phyloP scores from a whole-genome alignment of 1,284 basidiomycete species.

The Boletus smithii region DNA sequence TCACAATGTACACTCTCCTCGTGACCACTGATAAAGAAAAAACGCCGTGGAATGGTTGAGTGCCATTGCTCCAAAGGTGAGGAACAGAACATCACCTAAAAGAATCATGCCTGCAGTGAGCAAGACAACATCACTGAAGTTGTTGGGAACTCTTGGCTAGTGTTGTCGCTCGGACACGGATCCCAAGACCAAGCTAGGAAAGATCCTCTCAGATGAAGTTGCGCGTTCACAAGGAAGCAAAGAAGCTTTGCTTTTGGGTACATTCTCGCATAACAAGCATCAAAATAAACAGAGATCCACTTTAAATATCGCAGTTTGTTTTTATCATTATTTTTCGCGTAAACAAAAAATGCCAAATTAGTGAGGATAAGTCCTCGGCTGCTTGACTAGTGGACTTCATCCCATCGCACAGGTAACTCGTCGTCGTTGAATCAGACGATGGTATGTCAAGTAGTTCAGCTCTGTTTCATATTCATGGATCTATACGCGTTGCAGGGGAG shows the following conservation, averaged over 20 bases:
- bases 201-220: neutral
- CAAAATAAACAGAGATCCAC: no score
- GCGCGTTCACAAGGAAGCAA: neutral
- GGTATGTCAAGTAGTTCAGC: constrained; percentile 8
- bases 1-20: neutral
- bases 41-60: neutral
- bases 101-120: neutral
- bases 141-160: neutral
- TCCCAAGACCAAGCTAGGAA: neutral
- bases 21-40: neutral
- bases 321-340: neutral
- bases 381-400: neutral
- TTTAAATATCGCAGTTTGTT: no score
- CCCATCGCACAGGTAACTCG: neutral
- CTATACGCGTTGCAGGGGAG: constrained; percentile 61
- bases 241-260: no score
- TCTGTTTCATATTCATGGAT: neutral
- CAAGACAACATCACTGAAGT: neutral
- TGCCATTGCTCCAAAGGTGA: neutral
- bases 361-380: neutral
- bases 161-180: neutral
- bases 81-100: neutral
- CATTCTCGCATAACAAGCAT: neutral
- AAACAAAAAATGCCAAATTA: neutral
- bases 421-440: constrained; percentile 4